phyloP scores from a whole-genome alignment of 169 alveolate species.

The Cyclospora cayetanensis region DNA sequence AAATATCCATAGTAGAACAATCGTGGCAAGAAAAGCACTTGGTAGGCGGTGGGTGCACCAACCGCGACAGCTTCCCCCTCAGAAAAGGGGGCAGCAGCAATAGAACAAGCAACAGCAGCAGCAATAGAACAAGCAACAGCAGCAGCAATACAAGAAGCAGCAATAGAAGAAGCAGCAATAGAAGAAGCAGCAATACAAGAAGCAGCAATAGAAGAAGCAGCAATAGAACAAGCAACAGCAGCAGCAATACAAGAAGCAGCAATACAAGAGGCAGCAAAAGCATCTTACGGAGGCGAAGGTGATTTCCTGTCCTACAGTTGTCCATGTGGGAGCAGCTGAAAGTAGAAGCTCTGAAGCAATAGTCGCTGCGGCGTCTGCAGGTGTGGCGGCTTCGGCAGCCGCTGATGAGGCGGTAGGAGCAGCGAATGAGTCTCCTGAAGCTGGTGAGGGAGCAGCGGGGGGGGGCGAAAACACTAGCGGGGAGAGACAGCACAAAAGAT shows the following conservation, averaged over 20 bases:
- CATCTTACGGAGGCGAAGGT: background rate
- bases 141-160: background rate
- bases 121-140: background rate
- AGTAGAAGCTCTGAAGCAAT: background rate
- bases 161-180: slow-evolving; percentile 2
- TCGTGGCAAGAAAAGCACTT: background rate
- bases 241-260: background rate
- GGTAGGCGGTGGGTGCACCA: slow-evolving; percentile 1
- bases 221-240: background rate
- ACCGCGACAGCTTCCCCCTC: background rate
- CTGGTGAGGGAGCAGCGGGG: background rate
- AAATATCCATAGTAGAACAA: too few relatives aligned
- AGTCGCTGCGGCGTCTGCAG: background rate
- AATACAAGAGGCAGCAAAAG: background rate
- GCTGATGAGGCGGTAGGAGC: background rate
- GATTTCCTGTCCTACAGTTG: background rate
- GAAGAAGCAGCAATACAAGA: background rate
- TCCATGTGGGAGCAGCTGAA: background rate
- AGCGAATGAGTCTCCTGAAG: background rate
- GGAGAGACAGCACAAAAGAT: background rate
- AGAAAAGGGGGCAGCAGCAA: background rate
- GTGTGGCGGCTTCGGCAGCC: background rate
- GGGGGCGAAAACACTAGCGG: background rate
- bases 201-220: background rate
- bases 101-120: slow-evolving; percentile 10